Base-by-base conservation (phyloP, 2,329 filamentous ascomycete genomes). In the Beauveria caledonica region DNA sequence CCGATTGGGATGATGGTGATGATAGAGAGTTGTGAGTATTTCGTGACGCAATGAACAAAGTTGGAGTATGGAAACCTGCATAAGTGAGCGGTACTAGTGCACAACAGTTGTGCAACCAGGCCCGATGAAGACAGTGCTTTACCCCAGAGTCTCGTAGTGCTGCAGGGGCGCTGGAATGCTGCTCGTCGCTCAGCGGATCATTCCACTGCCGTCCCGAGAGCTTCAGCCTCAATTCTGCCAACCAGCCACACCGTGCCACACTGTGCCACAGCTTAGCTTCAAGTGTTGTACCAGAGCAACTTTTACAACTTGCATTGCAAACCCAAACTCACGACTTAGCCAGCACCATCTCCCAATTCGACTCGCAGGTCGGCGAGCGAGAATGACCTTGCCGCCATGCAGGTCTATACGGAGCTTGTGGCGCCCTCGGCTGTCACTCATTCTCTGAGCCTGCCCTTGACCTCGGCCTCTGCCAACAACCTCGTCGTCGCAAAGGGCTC, bases 341-440 rank as follows among this genome's bases (percentile, higher is more conserved):
- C 29, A 25, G 29, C 17, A 36, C 36, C 36, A 46, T 46, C 57
- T 51, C 53, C 33, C 65, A 67, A 60, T 65, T 62, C 64, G 40
- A 64, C 56, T 62, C 58, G 44, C 49, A 60, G 63, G 61, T 61
- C 60, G 60, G 64, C 57, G 64, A 45, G 29, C 64, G 68, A 72
- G 66, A 68, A 75, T 75, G 74, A 66, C 69, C 64, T 67, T 68
- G 71, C 69, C 64, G 65, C 66, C 52, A 97, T 97, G 93, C 93
- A 97, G 84, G 96, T 91, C 81, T 97, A 97, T 78, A 92, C 91
- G 71, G 94, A 99, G 81, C 82, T 99, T 73, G 86, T 91, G 73
- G 89, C 93, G 78, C 92, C 94, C 59, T 95, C 92, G 73, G 92
- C 92, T 72, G 92, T 97, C 76, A 92, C 91, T 69, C 89, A 96